These are phyloP conservation scores for Croton laevigatus DNA, from an alignment of 441 rosid species.

Conservation along the genomic window DNA sequence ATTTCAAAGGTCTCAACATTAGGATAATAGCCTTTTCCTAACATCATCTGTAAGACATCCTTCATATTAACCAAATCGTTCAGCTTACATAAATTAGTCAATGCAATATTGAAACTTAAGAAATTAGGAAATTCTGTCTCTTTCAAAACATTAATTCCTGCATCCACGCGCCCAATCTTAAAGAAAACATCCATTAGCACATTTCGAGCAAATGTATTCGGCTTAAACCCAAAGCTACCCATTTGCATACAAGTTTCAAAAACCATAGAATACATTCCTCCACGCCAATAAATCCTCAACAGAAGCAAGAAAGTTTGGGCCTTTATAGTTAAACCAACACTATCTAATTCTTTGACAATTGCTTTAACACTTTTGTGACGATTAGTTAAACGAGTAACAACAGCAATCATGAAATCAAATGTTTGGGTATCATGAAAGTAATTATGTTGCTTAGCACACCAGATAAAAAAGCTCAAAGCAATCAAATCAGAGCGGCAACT, in stretches of 20 bases:
- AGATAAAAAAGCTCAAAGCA: conserved; percentile 54
- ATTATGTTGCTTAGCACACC: conserved; percentile 51
- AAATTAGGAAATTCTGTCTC: conserved; percentile 47
- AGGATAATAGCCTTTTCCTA: conserved; percentile 55
- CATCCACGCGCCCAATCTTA: conserved; percentile 34
- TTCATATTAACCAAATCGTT: conserved; percentile 35
- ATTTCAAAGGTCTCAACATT: conserved; percentile 47
- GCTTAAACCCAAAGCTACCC: conserved; percentile 47
- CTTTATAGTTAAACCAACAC: conserved; percentile 41
- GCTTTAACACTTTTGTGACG: conserved; percentile 31
- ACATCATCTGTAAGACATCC: conserved; percentile 47
- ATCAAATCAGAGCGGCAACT: conserved; percentile 56
- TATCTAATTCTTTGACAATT: conserved; percentile 39
- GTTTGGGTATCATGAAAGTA: conserved; percentile 52
- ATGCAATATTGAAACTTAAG: conserved; percentile 53
- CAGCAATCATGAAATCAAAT: conserved; percentile 46
- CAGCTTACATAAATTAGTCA: conserved; percentile 53
- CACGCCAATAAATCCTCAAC: conserved; percentile 72
- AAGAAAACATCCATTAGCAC: conserved; percentile 59
- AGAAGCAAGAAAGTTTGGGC: conserved; percentile 53
- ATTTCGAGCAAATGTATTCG: conserved; percentile 57
- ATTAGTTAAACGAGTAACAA: conserved; percentile 37
- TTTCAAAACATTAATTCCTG: conserved; percentile 41
- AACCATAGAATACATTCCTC: conserved; percentile 46
- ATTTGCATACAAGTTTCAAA: conserved; percentile 48